phyloP scores from a whole-genome alignment of 805 yeast genomes.

The Pichia membranifaciens region DNA sequence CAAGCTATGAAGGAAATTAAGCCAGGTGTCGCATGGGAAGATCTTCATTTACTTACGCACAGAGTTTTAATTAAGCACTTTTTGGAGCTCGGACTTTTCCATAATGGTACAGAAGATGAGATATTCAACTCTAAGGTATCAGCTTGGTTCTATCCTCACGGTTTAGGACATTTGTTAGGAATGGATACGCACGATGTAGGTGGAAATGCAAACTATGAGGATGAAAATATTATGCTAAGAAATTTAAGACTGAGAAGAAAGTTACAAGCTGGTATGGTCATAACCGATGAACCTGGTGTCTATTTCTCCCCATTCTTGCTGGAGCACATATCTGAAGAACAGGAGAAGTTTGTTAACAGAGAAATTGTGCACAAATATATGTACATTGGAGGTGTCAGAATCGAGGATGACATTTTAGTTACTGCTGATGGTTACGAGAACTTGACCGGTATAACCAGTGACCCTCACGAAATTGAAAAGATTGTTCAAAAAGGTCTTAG shows the following conservation, averaged over 20 bases:
- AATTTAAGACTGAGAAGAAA: constrained; percentile 78
- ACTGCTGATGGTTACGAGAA: constrained; percentile 75
- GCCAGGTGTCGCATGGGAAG: constrained; percentile 86
- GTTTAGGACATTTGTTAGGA: constrained; percentile 89
- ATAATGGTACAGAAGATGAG: constrained; percentile 48
- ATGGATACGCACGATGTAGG: constrained; percentile 97
- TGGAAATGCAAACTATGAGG: constrained; percentile 80
- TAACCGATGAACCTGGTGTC: constrained; percentile 93
- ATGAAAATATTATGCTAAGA: constrained; percentile 67
- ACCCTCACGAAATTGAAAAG: constrained; percentile 72
- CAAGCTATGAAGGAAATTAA: constrained; percentile 64
- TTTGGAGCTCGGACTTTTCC: constrained; percentile 69
- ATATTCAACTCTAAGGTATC: constrained; percentile 66
- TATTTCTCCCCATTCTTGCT: constrained; percentile 83
- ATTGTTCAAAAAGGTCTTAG: constrained; percentile 62
- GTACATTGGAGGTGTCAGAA: constrained; percentile 95
- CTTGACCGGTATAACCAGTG: constrained; percentile 76
- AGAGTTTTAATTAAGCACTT: constrained; percentile 66
- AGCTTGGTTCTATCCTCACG: constrained; percentile 88
- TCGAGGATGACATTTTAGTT: constrained; percentile 86
- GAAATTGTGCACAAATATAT: constrained; percentile 69
- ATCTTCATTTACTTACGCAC: constrained; percentile 76
- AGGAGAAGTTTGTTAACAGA: constrained; percentile 53
- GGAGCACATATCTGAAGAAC: constrained; percentile 36
- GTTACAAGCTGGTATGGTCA: constrained; percentile 70